Base-by-base conservation (phyloP, 805 yeast genomes). In the Torulaspora franciscae region DNA sequence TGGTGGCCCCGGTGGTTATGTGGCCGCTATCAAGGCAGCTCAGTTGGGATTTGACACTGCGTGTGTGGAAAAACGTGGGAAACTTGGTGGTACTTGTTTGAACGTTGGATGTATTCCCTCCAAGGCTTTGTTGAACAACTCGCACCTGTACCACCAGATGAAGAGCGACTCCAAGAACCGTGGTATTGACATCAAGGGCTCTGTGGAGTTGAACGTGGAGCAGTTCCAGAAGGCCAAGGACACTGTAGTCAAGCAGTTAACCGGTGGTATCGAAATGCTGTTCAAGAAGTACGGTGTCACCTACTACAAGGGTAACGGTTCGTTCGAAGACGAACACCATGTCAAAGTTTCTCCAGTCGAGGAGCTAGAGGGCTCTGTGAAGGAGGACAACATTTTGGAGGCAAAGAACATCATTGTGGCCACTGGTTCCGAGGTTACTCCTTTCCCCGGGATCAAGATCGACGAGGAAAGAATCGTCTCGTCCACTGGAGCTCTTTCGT, bases 1-100 rank as follows among this genome's bases (percentile, higher is more conserved):
- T 57, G 98, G 97, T 60, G 99, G 99, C 48, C 99, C 99, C 57
- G 99, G 98, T 69, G 99, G 99, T 51, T 93, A 93, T 68, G 93
- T 93, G 59, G 98, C 97, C 45, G 99, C 99, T 62, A 93, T 93
- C 69, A 91, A 88, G 70, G 96, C 96, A 49, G 99, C 99, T 40
- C 99, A 93, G 75, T 76, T 90, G 49, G 97, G 97, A 33, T 77
- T 75, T 59, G 83, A 90, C 69, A 88, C 96, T 44, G 99, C 97
- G 28, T 93, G 99, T 78, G 74, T 93, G 55, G 99, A 93, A 70
- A 89, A 88, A 73, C 84, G 99, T 70, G 99, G 99, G 37, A 71
- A 80, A 36, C 78, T 95, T 52, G 99, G 99, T 52, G 99, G 99
- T 62, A 93, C 99, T 45, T 93, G 99, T 80, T 75, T 95, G 61